Evolutionary conservation across 495 filamentous ascomycete genomes (phyloP), one percentile per base, ranked within the genome.

Genomic region (Penicillium paradoxum): DNA sequence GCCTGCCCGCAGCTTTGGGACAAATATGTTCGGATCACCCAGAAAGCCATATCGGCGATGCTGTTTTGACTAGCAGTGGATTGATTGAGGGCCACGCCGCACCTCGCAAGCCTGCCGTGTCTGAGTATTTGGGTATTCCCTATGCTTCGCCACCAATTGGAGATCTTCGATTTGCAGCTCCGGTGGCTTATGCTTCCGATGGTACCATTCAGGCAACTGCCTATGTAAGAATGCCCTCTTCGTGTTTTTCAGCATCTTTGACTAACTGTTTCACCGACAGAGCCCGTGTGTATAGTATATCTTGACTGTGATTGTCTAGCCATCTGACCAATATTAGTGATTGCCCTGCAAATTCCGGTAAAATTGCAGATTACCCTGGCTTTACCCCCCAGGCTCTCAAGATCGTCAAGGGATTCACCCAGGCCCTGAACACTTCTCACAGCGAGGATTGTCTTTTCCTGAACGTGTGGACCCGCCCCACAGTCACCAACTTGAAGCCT

Each of bases 51-150:
- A 22, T 49, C 8, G 46, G 46, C 30, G 46, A 14, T 15, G 40
- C 46, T 11, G 46, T 49, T 15, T 8, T 13, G 8, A 49, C 55
- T 8, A 64, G 25, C 29, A 79, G 66, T 53, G 77, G 76, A 14
- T 24, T 60, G 6, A 67, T 82, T 39, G 59, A 60, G 11, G 79
- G 79, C 1, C 79, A 81, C 56, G 37, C 65, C n/a, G 73, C 74
- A 1, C 49, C 57, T 29, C 65, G 67, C 34, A 59, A 56, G 3
- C 58, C 66, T 15, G 58, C 60, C 15, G 76, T 80, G 9, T 58
- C 65, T 13, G 77, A 80, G 59, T 81, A 73, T 53, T 59, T 81
- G 25, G 78, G 78, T 15, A 75, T 81, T 46, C 74, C 68, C 0
- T 80, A 70, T 57, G 78, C 74, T 6, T 44, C 68, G 32, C 65